A percentile compares a stretch with the other conserved stretches of the same genome.
phyloP scores from a whole-genome alignment of 345 rosid genomes.

The Eucalyptus paniculata region DNA sequence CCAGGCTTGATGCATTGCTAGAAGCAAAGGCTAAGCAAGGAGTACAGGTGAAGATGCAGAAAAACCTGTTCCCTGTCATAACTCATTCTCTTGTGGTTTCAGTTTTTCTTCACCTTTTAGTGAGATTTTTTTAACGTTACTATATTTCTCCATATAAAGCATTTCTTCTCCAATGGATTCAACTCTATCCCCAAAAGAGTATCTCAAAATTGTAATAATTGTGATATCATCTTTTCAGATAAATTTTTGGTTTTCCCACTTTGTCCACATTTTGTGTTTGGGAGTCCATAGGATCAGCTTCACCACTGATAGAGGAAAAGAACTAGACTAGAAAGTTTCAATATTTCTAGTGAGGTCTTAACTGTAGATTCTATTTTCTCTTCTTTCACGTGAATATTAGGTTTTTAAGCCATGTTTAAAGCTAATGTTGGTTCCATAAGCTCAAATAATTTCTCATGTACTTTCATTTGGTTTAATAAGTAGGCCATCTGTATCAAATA shows the following conservation, averaged over 20 bases:
- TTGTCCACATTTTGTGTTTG: neutral
- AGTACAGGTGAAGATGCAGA: slow-evolving; percentile 43
- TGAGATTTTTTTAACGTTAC: neutral
- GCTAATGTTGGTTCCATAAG: neutral
- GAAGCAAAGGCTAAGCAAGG: slow-evolving; percentile 89
- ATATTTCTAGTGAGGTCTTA: neutral
- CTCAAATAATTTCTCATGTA: neutral
- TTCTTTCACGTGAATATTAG: neutral
- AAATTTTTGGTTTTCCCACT: neutral
- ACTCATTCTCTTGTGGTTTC: neutral
- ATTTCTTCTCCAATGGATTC: neutral
- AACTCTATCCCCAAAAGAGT: neutral
- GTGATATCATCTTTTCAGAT: neutral
- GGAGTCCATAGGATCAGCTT: neutral
- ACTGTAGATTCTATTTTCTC: neutral
- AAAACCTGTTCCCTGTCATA: neutral
- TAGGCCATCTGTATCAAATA: neutral
- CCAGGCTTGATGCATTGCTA: slow-evolving; percentile 65
- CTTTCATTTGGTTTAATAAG: neutral
- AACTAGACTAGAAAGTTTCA: neutral
- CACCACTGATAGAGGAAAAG: neutral
- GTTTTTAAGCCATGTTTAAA: neutral
- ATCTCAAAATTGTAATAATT: neutral
- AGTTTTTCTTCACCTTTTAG: neutral
- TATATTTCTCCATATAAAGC: neutral